Conservation (phyloP, 2,329 filamentous ascomycete species). For the Kalmusia sp. region DNA sequence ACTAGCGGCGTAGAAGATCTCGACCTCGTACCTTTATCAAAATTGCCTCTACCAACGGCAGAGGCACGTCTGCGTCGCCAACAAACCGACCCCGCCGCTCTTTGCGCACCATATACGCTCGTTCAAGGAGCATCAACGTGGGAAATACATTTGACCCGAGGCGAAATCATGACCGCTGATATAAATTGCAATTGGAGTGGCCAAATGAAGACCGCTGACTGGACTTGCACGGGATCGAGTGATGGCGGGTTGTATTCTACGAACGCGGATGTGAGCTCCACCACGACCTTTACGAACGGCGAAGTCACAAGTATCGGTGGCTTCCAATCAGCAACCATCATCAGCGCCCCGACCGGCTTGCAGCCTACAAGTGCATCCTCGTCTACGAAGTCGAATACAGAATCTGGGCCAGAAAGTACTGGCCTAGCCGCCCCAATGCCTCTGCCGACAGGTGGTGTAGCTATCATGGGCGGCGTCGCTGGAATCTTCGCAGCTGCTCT, state of each 20-base stretch:
- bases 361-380: conserved; percentile 18
- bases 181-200: conserved; percentile 31
- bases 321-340: not conserved
- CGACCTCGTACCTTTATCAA: conserved; percentile 13
- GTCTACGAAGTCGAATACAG: not conserved
- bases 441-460: conserved; percentile 26
- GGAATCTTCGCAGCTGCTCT: conserved; percentile 31
- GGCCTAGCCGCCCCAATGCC: conserved; percentile 26
- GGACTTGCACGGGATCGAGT: conserved; percentile 28
- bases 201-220: conserved; percentile 24
- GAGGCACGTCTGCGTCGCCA: conserved; percentile 26
- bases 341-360: conserved; percentile 5
- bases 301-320: conserved; percentile 10
- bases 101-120: conserved; percentile 32
- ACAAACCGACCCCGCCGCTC: conserved; percentile 10
- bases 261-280: not conserved
- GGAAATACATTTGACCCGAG: conserved; percentile 23
- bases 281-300: conserved; percentile 13
- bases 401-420: conserved; percentile 7
- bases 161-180: conserved; percentile 27
- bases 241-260: conserved; percentile 15
- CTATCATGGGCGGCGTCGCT: conserved; percentile 29
- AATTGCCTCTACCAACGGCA: conserved; percentile 21
- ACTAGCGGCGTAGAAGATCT: not conserved
- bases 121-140: conserved; percentile 30